Percentiles rank a stretch among this genome's conserved stretches.
Evolutionary conservation across 2,329 filamentous ascomycete genomes (phyloP).

Genomic region (Amauroascus niger): DNA sequence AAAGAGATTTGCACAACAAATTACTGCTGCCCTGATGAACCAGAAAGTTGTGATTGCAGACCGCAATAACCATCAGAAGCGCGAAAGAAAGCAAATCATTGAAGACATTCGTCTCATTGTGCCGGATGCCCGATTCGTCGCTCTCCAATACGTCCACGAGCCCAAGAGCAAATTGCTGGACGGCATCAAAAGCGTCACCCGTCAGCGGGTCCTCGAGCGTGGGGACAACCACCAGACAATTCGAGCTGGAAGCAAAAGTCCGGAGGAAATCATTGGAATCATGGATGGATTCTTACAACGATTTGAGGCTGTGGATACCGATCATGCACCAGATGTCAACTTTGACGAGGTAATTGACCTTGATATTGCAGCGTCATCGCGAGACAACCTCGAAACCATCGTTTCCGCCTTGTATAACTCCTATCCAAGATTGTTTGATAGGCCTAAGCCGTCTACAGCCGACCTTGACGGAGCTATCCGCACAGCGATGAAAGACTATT

Average conservation of each 20-base stretch:
- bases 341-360: constrained; percentile 83
- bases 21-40: constrained; percentile 55
- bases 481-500: constrained; percentile 64
- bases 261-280: constrained; percentile 68
- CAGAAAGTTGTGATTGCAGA: constrained; percentile 76
- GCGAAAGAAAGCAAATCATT: constrained; percentile 81
- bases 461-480: constrained; percentile 73
- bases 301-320: constrained; percentile 66
- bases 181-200: constrained; percentile 63
- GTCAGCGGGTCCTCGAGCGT: constrained; percentile 66
- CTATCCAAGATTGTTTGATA: constrained; percentile 66
- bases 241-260: constrained; percentile 64
- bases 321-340: constrained; percentile 60
- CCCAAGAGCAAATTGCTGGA: constrained; percentile 51
- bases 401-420: constrained; percentile 60
- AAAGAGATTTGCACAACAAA: constrained; percentile 62
- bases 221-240: constrained; percentile 98
- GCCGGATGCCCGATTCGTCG: constrained; percentile 61
- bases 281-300: constrained; percentile 90
- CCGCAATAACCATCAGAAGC: constrained; percentile 82
- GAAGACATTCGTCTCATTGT: constrained; percentile 59
- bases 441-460: constrained; percentile 56
- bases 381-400: constrained; percentile 73
- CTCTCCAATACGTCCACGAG: constrained; percentile 79
- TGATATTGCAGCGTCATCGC: constrained; percentile 65